Evolutionary conservation across 805 yeast species (phyloP).

Genomic region (Ogataea ganodermae): DNA sequence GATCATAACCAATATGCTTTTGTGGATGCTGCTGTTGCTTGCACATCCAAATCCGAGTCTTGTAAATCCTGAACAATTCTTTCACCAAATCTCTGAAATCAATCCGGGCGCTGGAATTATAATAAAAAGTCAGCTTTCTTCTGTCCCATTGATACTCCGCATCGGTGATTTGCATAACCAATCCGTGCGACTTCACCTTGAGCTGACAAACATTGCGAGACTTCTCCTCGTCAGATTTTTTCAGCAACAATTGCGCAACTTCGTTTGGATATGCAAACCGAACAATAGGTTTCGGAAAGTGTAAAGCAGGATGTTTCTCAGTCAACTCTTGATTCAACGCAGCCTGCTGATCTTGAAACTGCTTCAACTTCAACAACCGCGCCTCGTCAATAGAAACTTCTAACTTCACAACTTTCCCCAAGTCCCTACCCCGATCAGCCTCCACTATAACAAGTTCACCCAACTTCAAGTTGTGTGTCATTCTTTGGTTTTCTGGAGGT

Average conservation of each 20-base stretch:
- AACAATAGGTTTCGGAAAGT: slow-evolving; percentile 68
- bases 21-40: slow-evolving; percentile 24
- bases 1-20: neutral
- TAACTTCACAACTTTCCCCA: slow-evolving; percentile 64
- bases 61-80: slow-evolving; percentile 72
- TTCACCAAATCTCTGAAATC: slow-evolving; percentile 78
- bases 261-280: slow-evolving; percentile 65
- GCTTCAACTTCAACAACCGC: slow-evolving; percentile 61
- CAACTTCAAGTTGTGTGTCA: slow-evolving; percentile 37
- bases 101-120: slow-evolving; percentile 60
- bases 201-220: slow-evolving; percentile 63
- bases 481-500: slow-evolving; percentile 39
- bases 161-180: slow-evolving; percentile 64
- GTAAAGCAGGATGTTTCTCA: slow-evolving; percentile 48
- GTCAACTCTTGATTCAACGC: slow-evolving; percentile 47
- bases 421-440: slow-evolving; percentile 79
- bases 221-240: slow-evolving; percentile 67
- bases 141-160: slow-evolving; percentile 88
- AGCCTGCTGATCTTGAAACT: slow-evolving; percentile 70
- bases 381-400: slow-evolving; percentile 68
- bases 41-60: slow-evolving; percentile 88
- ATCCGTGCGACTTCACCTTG: slow-evolving; percentile 51
- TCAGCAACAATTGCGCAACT: slow-evolving; percentile 55
- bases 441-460: slow-evolving; percentile 81
- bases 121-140: slow-evolving; percentile 76